Evolutionary conservation across 2,329 filamentous ascomycete genomes (phyloP).

Genomic region (Aspergillus candidus): DNA sequence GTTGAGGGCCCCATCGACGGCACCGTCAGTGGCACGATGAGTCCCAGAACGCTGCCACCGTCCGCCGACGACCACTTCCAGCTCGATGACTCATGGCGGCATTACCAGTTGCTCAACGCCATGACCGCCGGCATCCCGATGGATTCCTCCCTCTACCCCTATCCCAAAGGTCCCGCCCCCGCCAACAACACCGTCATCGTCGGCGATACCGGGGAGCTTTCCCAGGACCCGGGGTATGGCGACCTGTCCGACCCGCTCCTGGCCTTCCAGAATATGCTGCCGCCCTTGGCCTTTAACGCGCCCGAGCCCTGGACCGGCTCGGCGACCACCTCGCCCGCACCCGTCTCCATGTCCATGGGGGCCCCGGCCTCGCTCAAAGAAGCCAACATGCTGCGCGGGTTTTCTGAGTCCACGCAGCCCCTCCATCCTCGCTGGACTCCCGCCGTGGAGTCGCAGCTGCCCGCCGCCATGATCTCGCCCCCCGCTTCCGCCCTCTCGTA

Average conservation of each 20-base stretch:
- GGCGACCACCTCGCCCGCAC: slow-evolving; percentile 6
- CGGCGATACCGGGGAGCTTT: slow-evolving; percentile 28
- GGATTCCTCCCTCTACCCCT: slow-evolving; percentile 31
- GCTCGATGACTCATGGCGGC: slow-evolving; percentile 33
- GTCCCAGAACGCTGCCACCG: slow-evolving; percentile 31
- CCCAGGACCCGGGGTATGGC: slow-evolving; percentile 23
- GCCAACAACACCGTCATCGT: slow-evolving; percentile 31
- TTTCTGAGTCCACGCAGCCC: slow-evolving; percentile 23
- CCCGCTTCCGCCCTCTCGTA: slow-evolving; percentile 18
- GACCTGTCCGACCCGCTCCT: slow-evolving; percentile 28
- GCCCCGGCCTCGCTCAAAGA: slow-evolving; percentile 15
- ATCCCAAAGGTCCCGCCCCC: slow-evolving; percentile 23
- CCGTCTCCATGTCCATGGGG: slow-evolving; percentile 5
- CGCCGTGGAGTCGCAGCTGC: slow-evolving; percentile 28
- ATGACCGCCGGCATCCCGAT: slow-evolving; percentile 27
- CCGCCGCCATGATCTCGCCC: slow-evolving; percentile 23
- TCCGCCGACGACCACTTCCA: slow-evolving; percentile 35
- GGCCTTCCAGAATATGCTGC: slow-evolving; percentile 26
- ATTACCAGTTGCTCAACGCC: slow-evolving; percentile 32
- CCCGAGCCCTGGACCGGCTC: slow-evolving; percentile 24
- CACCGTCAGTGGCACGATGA: slow-evolving; percentile 31
- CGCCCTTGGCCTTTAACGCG: slow-evolving; percentile 23
- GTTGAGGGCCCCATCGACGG: slow-evolving; percentile 25
- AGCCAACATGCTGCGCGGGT: slow-evolving; percentile 14
- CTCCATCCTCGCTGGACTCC: slow-evolving; percentile 32